Base-by-base conservation (phyloP, 1,284 basidiomycete species). In the Ganoderma leucocontextum region DNA sequence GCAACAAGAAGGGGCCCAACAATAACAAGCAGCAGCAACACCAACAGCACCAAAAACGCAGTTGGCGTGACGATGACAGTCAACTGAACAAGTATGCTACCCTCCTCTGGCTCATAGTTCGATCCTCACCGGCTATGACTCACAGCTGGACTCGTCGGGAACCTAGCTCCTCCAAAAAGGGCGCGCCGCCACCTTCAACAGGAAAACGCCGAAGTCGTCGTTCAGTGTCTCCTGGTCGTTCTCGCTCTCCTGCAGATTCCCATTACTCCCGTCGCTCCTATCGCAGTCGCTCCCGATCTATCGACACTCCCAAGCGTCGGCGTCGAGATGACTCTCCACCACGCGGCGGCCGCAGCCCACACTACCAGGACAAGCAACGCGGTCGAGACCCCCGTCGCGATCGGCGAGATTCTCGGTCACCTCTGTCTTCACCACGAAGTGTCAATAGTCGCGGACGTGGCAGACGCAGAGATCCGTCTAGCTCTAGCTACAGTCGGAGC, bases 51-150 rank as follows among this genome's bases (percentile, higher is more conserved):
- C 77, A 78, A 69, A 78, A 76, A 63, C 84, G 89, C 62, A 90
- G 90, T 73, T 89, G 89, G 86, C 82, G 86, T 62, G 83, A 82
- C 58, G 89, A 91, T 66, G 91, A 91, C 67, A 84, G 85, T 25
- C 86, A 85, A 72, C 77, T 89, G 69, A 93, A 93, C 79, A 93
- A 93, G 92, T 93, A 75, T 44, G 86, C 78, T 49, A 13, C 15
- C 41, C 25, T 63, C 4, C 17, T 6, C 29, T n/a, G 29, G 4
- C 29, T 52, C 19, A 44, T 33, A 22, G 17, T 33, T 15, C 17
- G 38, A 38, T 47, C 19, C 29, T 52, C 35, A 66, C 53, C 13
- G 1, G 17, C 17, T 35, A 25, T 17, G n/a, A 8, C 39, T 29
- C 38, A 29, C 49, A 81, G 80, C 63, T 82, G 80, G 80, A 79